Base-by-base conservation (phyloP, 2,329 filamentous ascomycete species). In the Talaromyces sp. region DNA sequence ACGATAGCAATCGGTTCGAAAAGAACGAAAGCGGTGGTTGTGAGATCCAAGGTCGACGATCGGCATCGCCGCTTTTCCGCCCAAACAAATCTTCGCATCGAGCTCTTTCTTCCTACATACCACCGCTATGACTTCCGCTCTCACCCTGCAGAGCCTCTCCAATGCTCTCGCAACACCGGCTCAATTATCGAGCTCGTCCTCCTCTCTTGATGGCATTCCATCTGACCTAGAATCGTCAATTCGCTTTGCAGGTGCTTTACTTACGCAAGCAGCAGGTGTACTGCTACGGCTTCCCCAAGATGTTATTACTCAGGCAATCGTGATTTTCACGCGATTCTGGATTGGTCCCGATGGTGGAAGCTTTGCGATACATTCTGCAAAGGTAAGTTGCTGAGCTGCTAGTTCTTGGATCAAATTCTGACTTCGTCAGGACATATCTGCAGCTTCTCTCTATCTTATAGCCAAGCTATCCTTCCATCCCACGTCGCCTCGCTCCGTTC, bases 251-350 rank as follows among this genome's bases (percentile, higher is more conserved):
- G 79, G 78, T 15, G 75, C 74, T 6, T 75, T 78, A 64, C 75
- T 83, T 31, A 83, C 80, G 1, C 81, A 82, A 67, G 74, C 80
- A 3, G 81, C 81, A 10, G 81, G 81, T 0, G 84, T 96, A 60
- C 85, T 98, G 19, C 84, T 99, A 3, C 87, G 91, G 57, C 83
- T 98, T 45, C 91, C 92, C 7, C 93, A 97, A 75, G 91, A 93
- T 70, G 87, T 92, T 45, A 91, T 95, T 45, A 91, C 93, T 4
- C 91, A 93, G 73, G 92, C 93, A 3, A 91, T 93, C 73, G 87
- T 97, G 47, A 79, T 95, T 0, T 86, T 96, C 39, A 89, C 90
- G 61, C 86, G 94, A 15, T 95, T 92, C 79, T 96, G 91, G 89
- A 80, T 92, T 33, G 80, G 79, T 0, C 68, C 77, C 17, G 80